Evolutionary conservation across 2,329 filamentous ascomycete genomes (phyloP).

Genomic region (Cordyceps pruinosa): DNA sequence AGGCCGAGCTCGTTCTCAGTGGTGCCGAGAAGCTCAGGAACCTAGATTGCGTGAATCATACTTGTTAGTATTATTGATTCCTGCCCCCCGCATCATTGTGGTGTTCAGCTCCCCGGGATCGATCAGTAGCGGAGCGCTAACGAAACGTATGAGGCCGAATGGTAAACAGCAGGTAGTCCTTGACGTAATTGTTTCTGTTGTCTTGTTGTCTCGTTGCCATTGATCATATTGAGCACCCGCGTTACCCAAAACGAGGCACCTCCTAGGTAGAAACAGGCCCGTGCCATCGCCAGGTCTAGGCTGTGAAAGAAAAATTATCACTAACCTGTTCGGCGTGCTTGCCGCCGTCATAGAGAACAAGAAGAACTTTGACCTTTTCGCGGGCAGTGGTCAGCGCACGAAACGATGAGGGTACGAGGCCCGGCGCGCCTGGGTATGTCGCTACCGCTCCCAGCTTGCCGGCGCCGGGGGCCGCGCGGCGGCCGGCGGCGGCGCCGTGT

Average conservation of each 20-base stretch:
- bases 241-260: neutral
- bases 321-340: constrained; percentile 80
- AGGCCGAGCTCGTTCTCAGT: constrained; percentile 98
- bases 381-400: constrained; percentile 47
- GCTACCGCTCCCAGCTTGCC: constrained; percentile 29
- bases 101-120: neutral
- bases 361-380: constrained; percentile 83
- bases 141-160: neutral
- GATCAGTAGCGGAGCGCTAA: neutral
- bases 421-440: constrained; percentile 27
- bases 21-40: constrained; percentile 81
- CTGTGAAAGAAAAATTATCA: constrained; percentile 9
- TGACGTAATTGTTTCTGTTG: neutral
- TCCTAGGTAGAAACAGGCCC: neutral
- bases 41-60: constrained; percentile 31
- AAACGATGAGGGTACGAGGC: constrained; percentile 36
- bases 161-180: neutral
- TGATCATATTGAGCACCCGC: neutral
- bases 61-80: neutral
- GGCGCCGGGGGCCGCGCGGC: constrained; percentile 14
- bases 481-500: constrained; percentile 12
- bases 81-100: neutral
- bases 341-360: constrained; percentile 87
- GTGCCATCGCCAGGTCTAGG: neutral
- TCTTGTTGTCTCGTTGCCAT: neutral